A percentile compares a stretch with the other conserved stretches of the same genome.
These are phyloP conservation scores for Penicillium riverlandense DNA, from an alignment of 495 filamentous ascomycete species.

Conservation along the genomic window DNA sequence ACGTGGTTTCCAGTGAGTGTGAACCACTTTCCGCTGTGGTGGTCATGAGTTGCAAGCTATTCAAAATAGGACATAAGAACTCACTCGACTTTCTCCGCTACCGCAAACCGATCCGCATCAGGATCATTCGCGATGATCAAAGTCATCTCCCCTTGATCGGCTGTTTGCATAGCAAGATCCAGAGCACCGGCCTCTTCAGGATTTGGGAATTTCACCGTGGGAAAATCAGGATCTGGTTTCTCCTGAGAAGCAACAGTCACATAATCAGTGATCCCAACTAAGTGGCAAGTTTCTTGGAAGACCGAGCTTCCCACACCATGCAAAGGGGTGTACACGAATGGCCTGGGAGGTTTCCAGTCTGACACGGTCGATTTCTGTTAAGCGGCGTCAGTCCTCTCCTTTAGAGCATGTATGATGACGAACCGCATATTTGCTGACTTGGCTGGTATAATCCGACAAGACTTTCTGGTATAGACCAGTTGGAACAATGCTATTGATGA, in stretches of 20 bases:
- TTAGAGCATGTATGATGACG: background rate
- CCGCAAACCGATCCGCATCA: conserved; percentile 67
- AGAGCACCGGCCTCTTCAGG: conserved; percentile 65
- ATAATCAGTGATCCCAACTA: conserved; percentile 37
- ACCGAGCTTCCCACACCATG: conserved; percentile 59
- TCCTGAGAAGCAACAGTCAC: conserved; percentile 45
- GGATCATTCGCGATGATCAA: conserved; percentile 64
- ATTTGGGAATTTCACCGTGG: conserved; percentile 65
- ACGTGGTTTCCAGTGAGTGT: conserved; percentile 65
- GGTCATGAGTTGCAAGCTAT: background rate
- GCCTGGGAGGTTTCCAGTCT: conserved; percentile 18
- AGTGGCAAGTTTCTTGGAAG: conserved; percentile 31
- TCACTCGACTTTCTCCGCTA: conserved; percentile 51
- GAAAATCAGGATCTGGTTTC: conserved; percentile 60
- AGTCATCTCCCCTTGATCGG: conserved; percentile 37
- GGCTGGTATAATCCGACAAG: conserved; percentile 34
- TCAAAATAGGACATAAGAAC: conserved; percentile 1
- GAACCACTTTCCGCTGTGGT: conserved; percentile 44
- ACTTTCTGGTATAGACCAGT: conserved; percentile 25
- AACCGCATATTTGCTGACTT: conserved; percentile 34
- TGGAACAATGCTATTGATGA: conserved; percentile 12
- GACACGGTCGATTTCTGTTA: conserved; percentile 30
- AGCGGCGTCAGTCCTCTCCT: conserved; percentile 4
- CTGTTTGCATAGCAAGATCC: conserved; percentile 53
- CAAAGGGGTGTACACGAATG: conserved; percentile 63